Evolutionary conservation across 129 eudicot genomes (phyloP), one percentile per base, ranked within the genome.

Genomic region (Ambrosia trifida): DNA sequence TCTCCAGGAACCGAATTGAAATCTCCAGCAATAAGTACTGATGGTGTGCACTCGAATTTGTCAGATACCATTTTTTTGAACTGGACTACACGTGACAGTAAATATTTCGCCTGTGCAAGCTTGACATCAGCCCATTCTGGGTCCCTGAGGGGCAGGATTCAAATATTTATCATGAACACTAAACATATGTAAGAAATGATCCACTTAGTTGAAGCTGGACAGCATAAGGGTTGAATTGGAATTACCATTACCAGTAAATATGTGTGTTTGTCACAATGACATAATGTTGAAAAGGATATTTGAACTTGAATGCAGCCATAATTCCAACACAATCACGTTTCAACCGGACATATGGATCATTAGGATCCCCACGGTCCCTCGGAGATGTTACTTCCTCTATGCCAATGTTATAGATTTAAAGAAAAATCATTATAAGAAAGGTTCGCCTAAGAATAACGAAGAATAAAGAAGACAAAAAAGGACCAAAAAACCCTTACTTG

Each of bases 71-170:
- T 69, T 19, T 20, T 65, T 58, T 82, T 85, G 70, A 94, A 94
- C 67, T 74, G 78, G 16, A 84, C 75, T 17, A 89, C 68, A 16
- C 93, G 87, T 14, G 97, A 83, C 53, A 89, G 70, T 19, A 94
- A 85, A 74, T 94, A 94, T 81, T 83, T 87, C 38, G 78, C 96
- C 72, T 94, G 98, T 44, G 96, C 97, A 54, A 87, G 86, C 80
- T 94, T 94, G 54, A 94, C 98, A 76, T 94, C 98, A 58, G 85
- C 91, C 97, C 88, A 87, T 75, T 84, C 81, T 40, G 98, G 98
- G 78, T 94, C 97, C 97, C 98, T 94, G 81, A 4, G 50, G 52
- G 79, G 41, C 38, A 69, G 16, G 54, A 61, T 16, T 31, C 8
- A 20, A 64, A 4, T 16, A 43, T 63, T 54, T 36, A 51, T 66